Percentiles rank a stretch among this genome's conserved stretches.
Conservation (phyloP, 2,329 filamentous ascomycete species). For the Alternaria ventricosa region DNA sequence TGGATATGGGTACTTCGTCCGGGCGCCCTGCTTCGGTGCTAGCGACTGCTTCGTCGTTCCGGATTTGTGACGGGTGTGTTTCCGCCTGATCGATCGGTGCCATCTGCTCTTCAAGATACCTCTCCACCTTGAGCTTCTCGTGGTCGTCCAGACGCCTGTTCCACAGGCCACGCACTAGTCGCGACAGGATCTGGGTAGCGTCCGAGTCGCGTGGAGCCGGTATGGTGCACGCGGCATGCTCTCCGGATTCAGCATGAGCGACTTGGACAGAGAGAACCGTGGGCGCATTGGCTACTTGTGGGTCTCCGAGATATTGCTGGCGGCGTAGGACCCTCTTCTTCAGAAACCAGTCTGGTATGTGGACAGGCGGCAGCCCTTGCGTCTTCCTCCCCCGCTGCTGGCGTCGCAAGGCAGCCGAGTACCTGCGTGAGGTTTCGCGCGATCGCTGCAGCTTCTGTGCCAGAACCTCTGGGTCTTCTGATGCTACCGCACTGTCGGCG, state of each 20-base stretch:
- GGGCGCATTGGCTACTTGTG: constrained; percentile 12
- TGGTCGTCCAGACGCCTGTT: constrained; percentile 28
- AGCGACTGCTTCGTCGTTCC: constrained; percentile 5
- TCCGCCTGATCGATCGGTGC: constrained; percentile 7
- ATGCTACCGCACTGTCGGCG: constrained; percentile 27
- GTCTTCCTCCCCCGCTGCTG: constrained; percentile 42
- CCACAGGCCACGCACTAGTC: constrained; percentile 34
- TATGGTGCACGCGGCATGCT: constrained; percentile 32
- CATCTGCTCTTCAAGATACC: constrained; percentile 25
- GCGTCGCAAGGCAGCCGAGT: constrained; percentile 44
- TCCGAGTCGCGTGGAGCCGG: constrained; percentile 26
- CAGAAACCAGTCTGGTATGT: constrained; percentile 65
- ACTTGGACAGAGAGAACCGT: constrained; percentile 32
- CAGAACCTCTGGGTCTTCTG: constrained; percentile 43
- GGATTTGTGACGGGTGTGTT: constrained; percentile 1
- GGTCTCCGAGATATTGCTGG: constrained; percentile 34
- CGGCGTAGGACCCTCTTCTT: constrained; percentile 57
- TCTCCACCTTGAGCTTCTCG: constrained; percentile 30
- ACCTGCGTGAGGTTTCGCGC: constrained; percentile 42
- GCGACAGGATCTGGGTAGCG: constrained; percentile 29
- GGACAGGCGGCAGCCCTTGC: constrained; percentile 48
- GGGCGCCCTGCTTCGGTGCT: constrained; percentile 5
- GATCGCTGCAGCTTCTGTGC: constrained; percentile 47
- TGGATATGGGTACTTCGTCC: neutral
- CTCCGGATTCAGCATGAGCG: constrained; percentile 29